Evolutionary conservation across 2,329 filamentous ascomycete species (phyloP).

Genomic region (Piedraia hortae): DNA sequence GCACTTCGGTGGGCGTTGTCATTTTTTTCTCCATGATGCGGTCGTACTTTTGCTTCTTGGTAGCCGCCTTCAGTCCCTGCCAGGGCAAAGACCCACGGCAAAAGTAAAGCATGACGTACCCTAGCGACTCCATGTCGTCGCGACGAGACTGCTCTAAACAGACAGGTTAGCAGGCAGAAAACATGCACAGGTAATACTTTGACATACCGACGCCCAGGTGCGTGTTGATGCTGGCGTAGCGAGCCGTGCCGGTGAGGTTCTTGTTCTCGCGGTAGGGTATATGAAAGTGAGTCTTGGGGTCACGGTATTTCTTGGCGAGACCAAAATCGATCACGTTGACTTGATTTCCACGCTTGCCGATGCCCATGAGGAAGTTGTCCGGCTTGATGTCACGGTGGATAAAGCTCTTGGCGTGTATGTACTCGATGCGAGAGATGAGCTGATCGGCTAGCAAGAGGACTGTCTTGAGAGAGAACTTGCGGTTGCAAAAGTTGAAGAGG

Average conservation of each 20-base stretch:
- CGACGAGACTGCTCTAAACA: conserved; percentile 73
- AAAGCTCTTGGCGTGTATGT: conserved; percentile 98
- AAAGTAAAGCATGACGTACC: conserved; percentile 99
- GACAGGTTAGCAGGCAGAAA: conserved; percentile 1
- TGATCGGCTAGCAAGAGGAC: conserved; percentile 90
- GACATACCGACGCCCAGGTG: conserved; percentile 63
- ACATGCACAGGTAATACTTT: background rate
- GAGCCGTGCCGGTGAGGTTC: conserved; percentile 95
- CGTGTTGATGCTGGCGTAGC: conserved; percentile 97
- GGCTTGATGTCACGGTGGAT: conserved; percentile 99
- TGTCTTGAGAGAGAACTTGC: conserved; percentile 97
- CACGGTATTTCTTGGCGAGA: conserved; percentile 97
- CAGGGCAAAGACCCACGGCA: conserved; percentile 95
- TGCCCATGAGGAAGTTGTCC: conserved; percentile 98
- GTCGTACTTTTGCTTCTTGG: conserved; percentile 99
- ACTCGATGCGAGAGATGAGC: conserved; percentile 96
- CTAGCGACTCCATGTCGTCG: conserved; percentile 97
- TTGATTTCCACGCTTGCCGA: conserved; percentile 96
- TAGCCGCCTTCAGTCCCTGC: conserved; percentile 95
- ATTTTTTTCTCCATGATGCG: conserved; percentile 99
- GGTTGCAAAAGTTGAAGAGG: conserved; percentile 99
- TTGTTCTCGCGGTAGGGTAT: conserved; percentile 99
- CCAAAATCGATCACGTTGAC: conserved; percentile 99
- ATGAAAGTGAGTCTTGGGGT: conserved; percentile 99
- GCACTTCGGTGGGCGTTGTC: conserved; percentile 93